Evolutionary conservation across 1,139 yeast genomes (phyloP), one percentile per base, ranked within the genome.

Genomic region (Blastobotrys malaysiensis): DNA sequence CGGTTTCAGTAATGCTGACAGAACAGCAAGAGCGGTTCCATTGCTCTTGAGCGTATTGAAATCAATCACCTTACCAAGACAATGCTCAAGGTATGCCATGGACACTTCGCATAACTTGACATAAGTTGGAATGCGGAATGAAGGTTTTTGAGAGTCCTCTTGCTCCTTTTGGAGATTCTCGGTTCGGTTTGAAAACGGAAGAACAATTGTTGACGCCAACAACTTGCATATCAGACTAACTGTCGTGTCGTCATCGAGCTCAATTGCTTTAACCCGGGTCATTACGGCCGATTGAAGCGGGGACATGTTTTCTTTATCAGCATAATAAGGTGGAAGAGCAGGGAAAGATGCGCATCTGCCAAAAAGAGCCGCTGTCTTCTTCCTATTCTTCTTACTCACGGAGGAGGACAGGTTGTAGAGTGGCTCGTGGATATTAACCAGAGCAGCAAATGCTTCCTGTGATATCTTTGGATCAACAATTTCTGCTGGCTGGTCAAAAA

Each of bases 51-150:
- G 66, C 0, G 69, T 63, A 1, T 65, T 58, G 45, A 75, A 70
- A 52, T 75, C 73, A 0, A 56, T 57, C 1, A 77, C 60, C 0
- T 62, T 54, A 0, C 63, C 59, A 16, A 86, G 56, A 44, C 75
- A 75, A 0, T 60, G 59, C 3, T 66, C 63, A 24, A 88, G 63
- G 7, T 79, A 60, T 11, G 68, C 69, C 53, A 83, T 71, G 0
- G 88, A 76, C 26, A 69, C 65, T 53, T 77, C 77, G 60, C 93
- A 80, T 2, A 86, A 70, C 0, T 89, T 82, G 43, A 83, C 77
- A 65, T 85, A 89, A 0, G 89, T 78, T 1, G 96, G 93, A 26
- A 80, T 73, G 56, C 39, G 21, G 5, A 14, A 11, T 44, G 18
- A 39, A 13, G 22, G n/a, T 6, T 26, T 43, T n/a, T 31, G 16